A percentile compares a stretch with the other conserved stretches of the same genome.
Conservation (phyloP, 2,329 filamentous ascomycete species). For the Phaeomoniella chlamydospora region DNA sequence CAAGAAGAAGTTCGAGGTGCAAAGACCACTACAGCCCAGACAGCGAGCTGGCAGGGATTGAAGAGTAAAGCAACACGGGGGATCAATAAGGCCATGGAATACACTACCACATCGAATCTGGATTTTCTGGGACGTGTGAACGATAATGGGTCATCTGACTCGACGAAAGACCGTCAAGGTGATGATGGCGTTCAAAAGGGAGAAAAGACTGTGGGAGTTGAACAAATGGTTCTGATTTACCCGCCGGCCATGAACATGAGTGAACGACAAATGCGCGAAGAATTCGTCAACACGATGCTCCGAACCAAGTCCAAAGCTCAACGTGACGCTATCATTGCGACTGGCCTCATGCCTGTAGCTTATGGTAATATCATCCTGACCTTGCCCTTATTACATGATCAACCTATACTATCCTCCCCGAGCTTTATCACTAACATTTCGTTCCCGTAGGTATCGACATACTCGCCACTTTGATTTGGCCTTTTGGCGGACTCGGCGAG, state of each 20-base stretch:
- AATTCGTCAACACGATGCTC: conserved; percentile 26
- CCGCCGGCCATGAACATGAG: conserved; percentile 16
- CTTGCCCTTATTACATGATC: conserved; percentile 6
- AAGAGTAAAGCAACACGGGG: conserved; percentile 25
- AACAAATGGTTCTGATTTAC: conserved; percentile 27
- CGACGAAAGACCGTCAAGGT: conserved; percentile 11
- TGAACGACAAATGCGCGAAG: conserved; percentile 19
- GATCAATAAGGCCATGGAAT: conserved; percentile 23
- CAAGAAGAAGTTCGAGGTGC: conserved; percentile 28
- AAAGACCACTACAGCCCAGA: conserved; percentile 24
- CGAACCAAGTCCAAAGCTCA: conserved; percentile 26
- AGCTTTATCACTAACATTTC: neutral
- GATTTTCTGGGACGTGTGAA: conserved; percentile 27
- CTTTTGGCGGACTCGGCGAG: conserved; percentile 17
- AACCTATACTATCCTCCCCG: neutral
- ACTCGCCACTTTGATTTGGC: conserved; percentile 14
- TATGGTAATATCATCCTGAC: conserved; percentile 9
- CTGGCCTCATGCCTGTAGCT: conserved; percentile 22
- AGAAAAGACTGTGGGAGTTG: conserved; percentile 20
- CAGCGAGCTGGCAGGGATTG: conserved; percentile 25
- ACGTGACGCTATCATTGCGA: conserved; percentile 26
- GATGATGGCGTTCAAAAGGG: conserved; percentile 17
- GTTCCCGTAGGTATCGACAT: conserved; percentile 12
- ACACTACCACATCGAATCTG: conserved; percentile 25
- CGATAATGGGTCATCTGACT: conserved; percentile 7